Evolutionary conservation across 2,329 filamentous ascomycete genomes (phyloP).

Genomic region (Cephalotrichum gorgonifer): DNA sequence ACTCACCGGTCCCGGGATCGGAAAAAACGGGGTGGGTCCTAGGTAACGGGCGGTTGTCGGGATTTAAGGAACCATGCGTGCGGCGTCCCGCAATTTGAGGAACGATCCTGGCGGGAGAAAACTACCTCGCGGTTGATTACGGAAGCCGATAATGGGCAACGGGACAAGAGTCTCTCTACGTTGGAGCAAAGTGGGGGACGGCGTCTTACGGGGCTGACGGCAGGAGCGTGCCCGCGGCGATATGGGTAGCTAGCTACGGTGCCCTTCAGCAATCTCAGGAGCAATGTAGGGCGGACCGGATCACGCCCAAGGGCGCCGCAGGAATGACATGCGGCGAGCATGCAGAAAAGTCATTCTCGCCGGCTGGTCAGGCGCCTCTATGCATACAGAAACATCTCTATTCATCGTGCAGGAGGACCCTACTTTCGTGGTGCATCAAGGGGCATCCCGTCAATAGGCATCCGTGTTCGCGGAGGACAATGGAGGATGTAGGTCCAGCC

Average conservation of each 20-base stretch:
- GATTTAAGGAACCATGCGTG: no score
- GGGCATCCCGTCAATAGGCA: background rate
- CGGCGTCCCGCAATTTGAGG: no score
- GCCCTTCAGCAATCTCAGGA: background rate
- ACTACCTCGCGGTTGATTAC: background rate
- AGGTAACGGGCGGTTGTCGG: no score
- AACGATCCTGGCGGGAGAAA: no score
- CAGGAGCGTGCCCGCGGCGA: background rate
- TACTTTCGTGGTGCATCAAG: background rate
- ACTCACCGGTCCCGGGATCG: no score
- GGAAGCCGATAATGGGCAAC: background rate
- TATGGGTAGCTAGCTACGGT: background rate
- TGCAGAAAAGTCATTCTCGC: background rate
- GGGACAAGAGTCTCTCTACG: background rate
- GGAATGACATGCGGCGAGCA: background rate
- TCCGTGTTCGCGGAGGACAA: background rate
- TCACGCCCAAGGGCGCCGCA: background rate
- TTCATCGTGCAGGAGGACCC: background rate
- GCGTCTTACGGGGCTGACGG: background rate
- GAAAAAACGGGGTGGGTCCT: no score
- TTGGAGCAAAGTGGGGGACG: background rate
- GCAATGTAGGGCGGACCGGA: background rate
- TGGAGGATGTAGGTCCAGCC: background rate
- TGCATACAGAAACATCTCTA: background rate
- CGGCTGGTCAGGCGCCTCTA: background rate